These are phyloP conservation scores for Bryopsis sp. DNA, from an alignment of 139 green algal species.

Conservation along the genomic window DNA sequence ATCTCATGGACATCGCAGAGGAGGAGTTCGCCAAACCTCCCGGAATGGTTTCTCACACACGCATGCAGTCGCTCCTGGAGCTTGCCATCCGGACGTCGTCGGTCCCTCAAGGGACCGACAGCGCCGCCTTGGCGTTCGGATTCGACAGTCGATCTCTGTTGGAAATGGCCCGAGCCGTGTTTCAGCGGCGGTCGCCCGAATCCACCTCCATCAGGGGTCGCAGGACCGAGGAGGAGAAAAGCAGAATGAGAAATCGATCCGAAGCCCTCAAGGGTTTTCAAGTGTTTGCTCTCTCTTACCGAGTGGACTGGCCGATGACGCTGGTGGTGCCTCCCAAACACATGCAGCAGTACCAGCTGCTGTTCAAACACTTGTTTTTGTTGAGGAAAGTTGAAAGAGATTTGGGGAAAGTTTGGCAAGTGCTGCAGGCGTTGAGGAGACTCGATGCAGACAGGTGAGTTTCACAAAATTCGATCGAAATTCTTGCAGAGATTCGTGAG, in stretches of 20 bases:
- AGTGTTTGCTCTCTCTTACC: not conserved
- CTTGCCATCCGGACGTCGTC: not conserved
- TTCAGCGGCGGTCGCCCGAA: no score
- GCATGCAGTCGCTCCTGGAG: conserved; percentile 77
- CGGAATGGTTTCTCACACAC: conserved; percentile 43
- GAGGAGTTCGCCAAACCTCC: conserved; percentile 57
- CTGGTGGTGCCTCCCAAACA: conserved; percentile 60
- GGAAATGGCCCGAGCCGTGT: no score
- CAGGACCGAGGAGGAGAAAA: no score
- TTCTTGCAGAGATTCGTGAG: no score
- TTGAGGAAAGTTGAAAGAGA: conserved; percentile 76
- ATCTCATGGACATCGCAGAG: conserved; percentile 54
- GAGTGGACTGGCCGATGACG: conserved; percentile 62
- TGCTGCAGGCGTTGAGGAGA: conserved; percentile 41
- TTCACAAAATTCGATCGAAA: no score
- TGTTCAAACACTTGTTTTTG: conserved; percentile 65
- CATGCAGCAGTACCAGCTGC: conserved; percentile 78
- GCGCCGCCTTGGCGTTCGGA: not conserved
- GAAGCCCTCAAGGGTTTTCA: not conserved
- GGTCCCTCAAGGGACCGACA: not conserved
- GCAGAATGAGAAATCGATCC: no score
- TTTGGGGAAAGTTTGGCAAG: conserved; percentile 50
- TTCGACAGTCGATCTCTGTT: not conserved
- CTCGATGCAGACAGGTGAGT: conserved; percentile 16
- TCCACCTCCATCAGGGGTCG: no score